Percentiles rank a stretch among this genome's conserved stretches.
These are phyloP conservation scores for Tetraselmis chui DNA, from an alignment of 139 green algal genomes.

Conservation along the genomic window DNA sequence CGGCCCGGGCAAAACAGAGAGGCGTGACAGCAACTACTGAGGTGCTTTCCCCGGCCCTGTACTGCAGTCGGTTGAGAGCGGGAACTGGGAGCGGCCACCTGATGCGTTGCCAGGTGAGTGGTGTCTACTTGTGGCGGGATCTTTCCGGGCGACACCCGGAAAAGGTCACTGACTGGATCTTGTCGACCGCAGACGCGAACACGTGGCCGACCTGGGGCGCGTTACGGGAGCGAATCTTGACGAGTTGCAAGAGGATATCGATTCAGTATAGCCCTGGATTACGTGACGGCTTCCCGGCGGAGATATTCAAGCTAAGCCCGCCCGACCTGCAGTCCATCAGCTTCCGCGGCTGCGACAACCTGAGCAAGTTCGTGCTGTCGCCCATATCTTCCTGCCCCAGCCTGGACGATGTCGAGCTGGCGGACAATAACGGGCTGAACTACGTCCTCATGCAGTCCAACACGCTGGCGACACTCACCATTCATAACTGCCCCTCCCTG, in stretches of 20 bases:
- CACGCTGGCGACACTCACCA: slow-evolving; percentile 38
- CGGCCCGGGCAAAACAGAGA: neutral
- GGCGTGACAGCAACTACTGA: neutral
- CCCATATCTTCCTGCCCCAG: slow-evolving; percentile 54
- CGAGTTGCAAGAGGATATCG: slow-evolving; percentile 52
- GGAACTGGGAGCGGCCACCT: slow-evolving; percentile 50
- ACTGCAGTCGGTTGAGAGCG: slow-evolving; percentile 53
- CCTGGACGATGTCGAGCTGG: slow-evolving; percentile 47
- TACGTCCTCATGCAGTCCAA: slow-evolving; percentile 62
- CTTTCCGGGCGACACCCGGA: neutral
- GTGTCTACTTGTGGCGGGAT: neutral
- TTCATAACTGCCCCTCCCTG: slow-evolving; percentile 41
- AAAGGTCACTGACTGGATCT: slow-evolving; percentile 1
- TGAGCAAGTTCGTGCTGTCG: slow-evolving; percentile 57
- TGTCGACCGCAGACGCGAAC: slow-evolving; percentile 69
- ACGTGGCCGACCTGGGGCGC: slow-evolving; percentile 73
- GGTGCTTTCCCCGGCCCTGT: neutral
- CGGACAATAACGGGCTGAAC: slow-evolving; percentile 39
- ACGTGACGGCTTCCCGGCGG: slow-evolving; percentile 59
- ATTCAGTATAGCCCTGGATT: slow-evolving; percentile 51
- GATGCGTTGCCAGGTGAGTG: slow-evolving; percentile 43
- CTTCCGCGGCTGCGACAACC: slow-evolving; percentile 45
- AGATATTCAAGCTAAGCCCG: slow-evolving; percentile 70
- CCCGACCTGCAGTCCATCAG: slow-evolving; percentile 45
- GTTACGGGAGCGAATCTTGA: slow-evolving; percentile 60